A percentile compares a stretch with the other conserved stretches of the same genome.
phyloP scores from a whole-genome alignment of 805 yeast genomes.

The Vanderwaltozyma verrucispora region DNA sequence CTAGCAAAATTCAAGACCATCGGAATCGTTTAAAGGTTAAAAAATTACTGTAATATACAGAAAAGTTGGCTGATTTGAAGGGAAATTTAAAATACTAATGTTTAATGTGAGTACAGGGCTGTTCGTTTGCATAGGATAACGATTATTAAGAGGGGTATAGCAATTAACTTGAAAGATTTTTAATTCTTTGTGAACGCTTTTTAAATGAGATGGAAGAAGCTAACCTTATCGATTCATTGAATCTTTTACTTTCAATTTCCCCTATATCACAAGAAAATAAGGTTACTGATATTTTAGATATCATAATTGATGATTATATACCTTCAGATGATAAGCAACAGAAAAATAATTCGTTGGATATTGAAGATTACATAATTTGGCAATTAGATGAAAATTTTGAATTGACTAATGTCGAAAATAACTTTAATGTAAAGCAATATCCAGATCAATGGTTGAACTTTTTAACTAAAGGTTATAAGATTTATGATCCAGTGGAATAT shows the following conservation, averaged over 20 bases:
- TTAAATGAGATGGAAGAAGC: too few relatives aligned
- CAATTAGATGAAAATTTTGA: constrained; percentile 11
- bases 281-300: not conserved
- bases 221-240: too few relatives aligned
- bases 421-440: constrained; percentile 6
- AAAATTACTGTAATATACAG: too few relatives aligned
- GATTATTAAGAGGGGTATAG: too few relatives aligned
- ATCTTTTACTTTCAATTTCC: not conserved
- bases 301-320: not conserved
- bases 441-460: not conserved
- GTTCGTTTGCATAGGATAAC: too few relatives aligned
- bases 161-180: too few relatives aligned
- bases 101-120: too few relatives aligned
- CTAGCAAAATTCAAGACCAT: too few relatives aligned
- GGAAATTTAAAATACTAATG: too few relatives aligned
- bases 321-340: not conserved
- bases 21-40: too few relatives aligned
- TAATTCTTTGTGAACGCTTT: too few relatives aligned
- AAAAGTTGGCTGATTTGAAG: too few relatives aligned
- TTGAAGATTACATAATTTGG: constrained; percentile 8
- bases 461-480: not conserved
- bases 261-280: not conserved
- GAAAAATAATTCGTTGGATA: not conserved
- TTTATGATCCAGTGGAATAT: constrained; percentile 4
- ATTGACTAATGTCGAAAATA: constrained; percentile 11